phyloP scores from a whole-genome alignment of 2,329 filamentous ascomycete species.

The Sclerotiophoma versabilis region DNA sequence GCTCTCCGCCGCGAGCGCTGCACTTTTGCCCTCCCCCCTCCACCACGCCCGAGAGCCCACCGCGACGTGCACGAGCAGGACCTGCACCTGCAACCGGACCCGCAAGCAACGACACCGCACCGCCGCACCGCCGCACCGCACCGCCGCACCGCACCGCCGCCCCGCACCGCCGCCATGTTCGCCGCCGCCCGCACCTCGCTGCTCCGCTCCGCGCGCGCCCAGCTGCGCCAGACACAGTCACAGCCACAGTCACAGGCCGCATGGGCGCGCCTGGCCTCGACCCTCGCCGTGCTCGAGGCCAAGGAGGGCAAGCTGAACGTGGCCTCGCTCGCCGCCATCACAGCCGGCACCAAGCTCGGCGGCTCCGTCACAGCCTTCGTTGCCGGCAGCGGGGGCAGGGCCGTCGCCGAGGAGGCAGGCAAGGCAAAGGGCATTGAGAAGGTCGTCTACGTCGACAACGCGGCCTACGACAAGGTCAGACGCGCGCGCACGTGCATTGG shows the following conservation, averaged over 20 bases:
- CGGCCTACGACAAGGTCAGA: constrained; percentile 85
- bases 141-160: background rate
- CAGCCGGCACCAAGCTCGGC: constrained; percentile 85
- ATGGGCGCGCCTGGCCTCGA: constrained; percentile 77
- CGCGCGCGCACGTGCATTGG: background rate
- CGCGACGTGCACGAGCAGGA: background rate
- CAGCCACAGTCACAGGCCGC: constrained; percentile 56
- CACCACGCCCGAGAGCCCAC: background rate
- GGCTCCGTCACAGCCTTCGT: constrained; percentile 86
- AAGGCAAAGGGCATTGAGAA: constrained; percentile 93
- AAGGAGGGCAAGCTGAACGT: constrained; percentile 84
- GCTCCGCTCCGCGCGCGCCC: constrained; percentile 51
- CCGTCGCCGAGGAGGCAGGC: constrained; percentile 80
- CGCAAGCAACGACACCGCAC: background rate
- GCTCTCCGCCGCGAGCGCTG: constrained; percentile 4
- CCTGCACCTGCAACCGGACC: too few relatives aligned
- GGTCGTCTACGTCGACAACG: constrained; percentile 86
- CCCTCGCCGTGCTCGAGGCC: constrained; percentile 91
- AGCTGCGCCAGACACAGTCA: constrained; percentile 51
- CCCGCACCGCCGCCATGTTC: constrained; percentile 41
- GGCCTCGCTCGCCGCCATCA: constrained; percentile 83
- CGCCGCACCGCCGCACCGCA: background rate
- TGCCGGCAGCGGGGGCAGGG: constrained; percentile 79
- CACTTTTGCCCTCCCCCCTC: background rate
- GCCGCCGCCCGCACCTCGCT: constrained; percentile 44